These are phyloP conservation scores for Metarhizium robertsii DNA, from an alignment of 2,329 filamentous ascomycete genomes.

Conservation along the genomic window DNA sequence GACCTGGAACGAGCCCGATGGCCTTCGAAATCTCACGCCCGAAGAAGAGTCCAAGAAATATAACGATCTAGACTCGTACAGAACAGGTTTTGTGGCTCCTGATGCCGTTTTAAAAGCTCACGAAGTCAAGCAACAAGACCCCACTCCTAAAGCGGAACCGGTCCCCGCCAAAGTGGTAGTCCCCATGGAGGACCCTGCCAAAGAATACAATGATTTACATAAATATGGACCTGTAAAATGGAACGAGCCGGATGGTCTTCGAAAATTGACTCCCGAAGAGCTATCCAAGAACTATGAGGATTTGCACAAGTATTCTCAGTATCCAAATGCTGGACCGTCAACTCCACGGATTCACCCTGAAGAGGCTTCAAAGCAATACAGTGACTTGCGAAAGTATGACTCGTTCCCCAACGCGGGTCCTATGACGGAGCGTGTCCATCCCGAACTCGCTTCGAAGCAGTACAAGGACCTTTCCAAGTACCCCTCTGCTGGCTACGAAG, in stretches of 20 bases:
- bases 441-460: constrained; percentile 22
- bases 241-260: constrained; percentile 8
- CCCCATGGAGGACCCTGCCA: neutral
- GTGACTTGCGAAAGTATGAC: constrained; percentile 25
- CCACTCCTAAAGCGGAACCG: constrained; percentile 7
- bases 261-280: constrained; percentile 14
- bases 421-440: constrained; percentile 14
- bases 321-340: constrained; percentile 17
- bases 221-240: constrained; percentile 9
- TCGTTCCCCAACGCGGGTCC: constrained; percentile 16
- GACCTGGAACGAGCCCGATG: constrained; percentile 20
- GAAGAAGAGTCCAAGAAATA: constrained; percentile 23
- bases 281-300: constrained; percentile 22
- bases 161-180: constrained; percentile 6
- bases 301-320: constrained; percentile 12
- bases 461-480: constrained; percentile 25
- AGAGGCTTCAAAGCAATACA: constrained; percentile 27
- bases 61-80: constrained; percentile 26
- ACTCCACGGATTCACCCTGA: constrained; percentile 19
- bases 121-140: constrained; percentile 7
- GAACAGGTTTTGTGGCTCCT: constrained; percentile 3
- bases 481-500: constrained; percentile 19
- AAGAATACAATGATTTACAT: constrained; percentile 6
- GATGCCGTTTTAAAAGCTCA: constrained; percentile 9
- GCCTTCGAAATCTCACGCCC: constrained; percentile 13